Conservation (phyloP, 805 yeast species). For the Saccharomycopsis oosterbeekiorum region DNA sequence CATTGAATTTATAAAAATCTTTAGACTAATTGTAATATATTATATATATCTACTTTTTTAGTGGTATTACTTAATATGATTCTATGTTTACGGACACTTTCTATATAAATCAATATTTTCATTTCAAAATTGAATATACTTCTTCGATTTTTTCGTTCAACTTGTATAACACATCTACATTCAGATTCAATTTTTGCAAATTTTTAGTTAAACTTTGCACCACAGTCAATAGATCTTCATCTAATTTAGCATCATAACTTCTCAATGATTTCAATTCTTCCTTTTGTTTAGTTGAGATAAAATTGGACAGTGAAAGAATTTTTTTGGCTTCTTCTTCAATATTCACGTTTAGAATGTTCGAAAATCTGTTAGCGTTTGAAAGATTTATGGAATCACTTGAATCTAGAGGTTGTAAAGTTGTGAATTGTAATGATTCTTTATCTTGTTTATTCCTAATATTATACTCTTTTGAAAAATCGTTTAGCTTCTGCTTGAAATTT, state of each 20-base stretch:
- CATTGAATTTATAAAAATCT: not conserved
- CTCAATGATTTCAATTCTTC: not conserved
- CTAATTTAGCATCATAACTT: not conserved
- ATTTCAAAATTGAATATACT: constrained; percentile 1
- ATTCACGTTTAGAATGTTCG: not conserved
- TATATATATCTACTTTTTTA: not conserved
- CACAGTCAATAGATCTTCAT: constrained; percentile 1
- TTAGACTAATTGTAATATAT: not conserved
- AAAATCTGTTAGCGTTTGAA: not conserved
- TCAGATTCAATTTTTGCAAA: constrained; percentile 4
- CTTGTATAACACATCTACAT: constrained; percentile 6
- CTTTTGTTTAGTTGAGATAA: constrained; percentile 3
- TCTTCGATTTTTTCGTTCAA: not conserved
- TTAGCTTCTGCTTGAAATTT: constrained; percentile 4
- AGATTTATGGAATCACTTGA: not conserved
- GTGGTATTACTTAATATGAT: not conserved
- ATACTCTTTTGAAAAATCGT: not conserved
- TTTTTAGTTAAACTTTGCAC: not conserved
- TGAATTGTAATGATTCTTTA: not conserved
- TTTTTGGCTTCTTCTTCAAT: constrained; percentile 1
- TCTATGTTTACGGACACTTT: not conserved
- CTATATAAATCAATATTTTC: not conserved
- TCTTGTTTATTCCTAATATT: not conserved
- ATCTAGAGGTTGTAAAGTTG: not conserved
- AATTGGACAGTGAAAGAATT: not conserved